Conservation (phyloP, 2,329 filamentous ascomycete genomes). For the Colletotrichum orbiculare region DNA sequence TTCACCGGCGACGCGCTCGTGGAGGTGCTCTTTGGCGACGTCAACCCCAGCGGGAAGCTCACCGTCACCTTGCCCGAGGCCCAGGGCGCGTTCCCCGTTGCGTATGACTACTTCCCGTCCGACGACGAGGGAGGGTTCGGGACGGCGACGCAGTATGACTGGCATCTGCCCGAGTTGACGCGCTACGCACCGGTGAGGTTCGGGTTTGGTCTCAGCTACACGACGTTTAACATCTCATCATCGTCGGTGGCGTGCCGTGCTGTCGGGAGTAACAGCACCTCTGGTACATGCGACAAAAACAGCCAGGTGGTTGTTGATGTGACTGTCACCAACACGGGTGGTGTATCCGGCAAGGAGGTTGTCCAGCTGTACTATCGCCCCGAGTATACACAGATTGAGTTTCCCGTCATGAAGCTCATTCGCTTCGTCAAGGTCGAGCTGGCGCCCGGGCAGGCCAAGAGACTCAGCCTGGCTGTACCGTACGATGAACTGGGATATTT, state of each 20-base stretch:
- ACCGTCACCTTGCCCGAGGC: slow-evolving; percentile 60
- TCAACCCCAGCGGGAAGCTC: slow-evolving; percentile 62
- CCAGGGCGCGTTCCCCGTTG: slow-evolving; percentile 63
- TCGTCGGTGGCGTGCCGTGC: background rate
- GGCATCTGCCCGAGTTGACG: slow-evolving; percentile 48
- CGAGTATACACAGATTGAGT: slow-evolving; percentile 50
- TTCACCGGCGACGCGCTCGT: slow-evolving; percentile 72
- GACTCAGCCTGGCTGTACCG: slow-evolving; percentile 47
- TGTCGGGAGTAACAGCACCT: background rate
- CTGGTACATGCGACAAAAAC: slow-evolving; percentile 38
- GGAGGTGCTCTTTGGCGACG: slow-evolving; percentile 71
- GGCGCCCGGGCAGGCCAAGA: slow-evolving; percentile 50
- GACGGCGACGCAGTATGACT: slow-evolving; percentile 66
- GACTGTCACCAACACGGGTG: slow-evolving; percentile 59
- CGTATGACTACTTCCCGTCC: slow-evolving; percentile 73
- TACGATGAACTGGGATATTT: slow-evolving; percentile 45
- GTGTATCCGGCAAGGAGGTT: slow-evolving; percentile 46
- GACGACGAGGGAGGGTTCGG: slow-evolving; percentile 69
- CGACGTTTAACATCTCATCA: slow-evolving; percentile 65
- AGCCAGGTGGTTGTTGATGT: slow-evolving; percentile 54
- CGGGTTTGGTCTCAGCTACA: slow-evolving; percentile 75
- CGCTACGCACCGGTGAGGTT: slow-evolving; percentile 64
- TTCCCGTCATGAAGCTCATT: slow-evolving; percentile 59
- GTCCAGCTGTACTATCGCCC: slow-evolving; percentile 54
- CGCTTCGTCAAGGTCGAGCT: slow-evolving; percentile 59